A percentile compares a stretch with the other conserved stretches of the same genome.
These are phyloP conservation scores for Diaporthe nobilis DNA, from an alignment of 2,329 filamentous ascomycete species.

Conservation along the genomic window DNA sequence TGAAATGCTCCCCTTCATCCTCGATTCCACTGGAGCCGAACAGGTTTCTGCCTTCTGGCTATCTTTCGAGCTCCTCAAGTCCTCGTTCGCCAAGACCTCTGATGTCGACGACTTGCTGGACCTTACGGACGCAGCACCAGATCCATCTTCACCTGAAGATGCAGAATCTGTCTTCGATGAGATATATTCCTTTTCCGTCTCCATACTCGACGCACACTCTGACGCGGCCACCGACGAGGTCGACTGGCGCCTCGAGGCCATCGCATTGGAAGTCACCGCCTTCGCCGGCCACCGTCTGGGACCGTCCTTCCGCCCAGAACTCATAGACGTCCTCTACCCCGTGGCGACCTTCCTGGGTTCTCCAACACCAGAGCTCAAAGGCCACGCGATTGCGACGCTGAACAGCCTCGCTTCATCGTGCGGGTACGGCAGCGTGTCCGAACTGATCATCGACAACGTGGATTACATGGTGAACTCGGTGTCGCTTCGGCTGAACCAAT, in stretches of 20 bases:
- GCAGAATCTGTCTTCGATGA: constrained; percentile 70
- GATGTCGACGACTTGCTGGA: constrained; percentile 78
- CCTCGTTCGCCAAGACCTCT: constrained; percentile 63
- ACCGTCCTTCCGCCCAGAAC: constrained; percentile 81
- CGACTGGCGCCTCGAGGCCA: constrained; percentile 82
- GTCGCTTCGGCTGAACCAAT: constrained; percentile 88
- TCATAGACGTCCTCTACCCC: constrained; percentile 93
- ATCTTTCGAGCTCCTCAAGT: constrained; percentile 78
- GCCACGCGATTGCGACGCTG: constrained; percentile 86
- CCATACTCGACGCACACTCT: constrained; percentile 68
- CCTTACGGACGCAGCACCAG: constrained; percentile 57
- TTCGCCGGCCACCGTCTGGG: constrained; percentile 79
- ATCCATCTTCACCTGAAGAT: constrained; percentile 56
- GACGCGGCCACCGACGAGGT: constrained; percentile 56
- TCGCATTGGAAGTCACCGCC: constrained; percentile 85
- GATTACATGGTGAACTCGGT: constrained; percentile 98
- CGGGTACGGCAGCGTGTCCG: constrained; percentile 79
- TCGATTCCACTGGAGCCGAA: constrained; percentile 68
- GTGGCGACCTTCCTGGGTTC: constrained; percentile 91
- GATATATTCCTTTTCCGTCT: constrained; percentile 78
- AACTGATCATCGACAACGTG: constrained; percentile 89
- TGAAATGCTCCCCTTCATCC: constrained; percentile 75
- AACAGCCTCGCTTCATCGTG: constrained; percentile 85
- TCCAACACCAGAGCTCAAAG: constrained; percentile 74
- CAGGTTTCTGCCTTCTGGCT: constrained; percentile 86